Conservation (phyloP, 2,329 filamentous ascomycete genomes). For the Calcarisporium arbuscula region DNA sequence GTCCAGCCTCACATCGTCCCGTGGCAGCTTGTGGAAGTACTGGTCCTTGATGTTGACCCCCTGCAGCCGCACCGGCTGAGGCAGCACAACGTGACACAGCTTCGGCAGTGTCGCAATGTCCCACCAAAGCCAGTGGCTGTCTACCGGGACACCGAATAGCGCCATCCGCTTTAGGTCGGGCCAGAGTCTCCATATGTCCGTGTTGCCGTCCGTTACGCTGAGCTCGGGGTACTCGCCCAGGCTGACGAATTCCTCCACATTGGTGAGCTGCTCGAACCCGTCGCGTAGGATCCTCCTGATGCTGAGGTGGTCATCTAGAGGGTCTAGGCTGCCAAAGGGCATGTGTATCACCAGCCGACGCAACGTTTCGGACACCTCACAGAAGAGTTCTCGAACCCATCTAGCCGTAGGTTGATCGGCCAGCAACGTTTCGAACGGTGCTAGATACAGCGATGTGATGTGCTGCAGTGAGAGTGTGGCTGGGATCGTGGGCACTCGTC, state of each 20-base stretch:
- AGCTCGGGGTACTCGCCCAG: slow-evolving; percentile 40
- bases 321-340: slow-evolving; percentile 37
- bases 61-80: slow-evolving; percentile 26
- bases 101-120: slow-evolving; percentile 28
- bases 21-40: slow-evolving; percentile 29
- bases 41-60: slow-evolving; percentile 32
- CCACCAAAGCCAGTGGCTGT: slow-evolving; percentile 32
- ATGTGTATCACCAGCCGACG: slow-evolving; percentile 41
- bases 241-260: slow-evolving; percentile 42
- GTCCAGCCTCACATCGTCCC: slow-evolving; percentile 18
- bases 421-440: slow-evolving; percentile 28
- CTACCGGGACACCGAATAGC: slow-evolving; percentile 33
- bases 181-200: slow-evolving; percentile 38
- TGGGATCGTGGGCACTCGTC: slow-evolving; percentile 21
- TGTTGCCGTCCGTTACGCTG: slow-evolving; percentile 22
- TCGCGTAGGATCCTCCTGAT: slow-evolving; percentile 34
- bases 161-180: slow-evolving; percentile 33
- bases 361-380: slow-evolving; percentile 31
- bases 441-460: slow-evolving; percentile 35
- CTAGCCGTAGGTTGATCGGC: slow-evolving; percentile 33
- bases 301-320: slow-evolving; percentile 33
- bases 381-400: slow-evolving; percentile 36
- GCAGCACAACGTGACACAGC: slow-evolving; percentile 37
- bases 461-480: slow-evolving; percentile 21
- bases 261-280: slow-evolving; percentile 36